Percentiles rank a stretch among this genome's conserved stretches.
Evolutionary conservation across 2,329 filamentous ascomycete genomes (phyloP).

Genomic region (Fusarium irregulare): DNA sequence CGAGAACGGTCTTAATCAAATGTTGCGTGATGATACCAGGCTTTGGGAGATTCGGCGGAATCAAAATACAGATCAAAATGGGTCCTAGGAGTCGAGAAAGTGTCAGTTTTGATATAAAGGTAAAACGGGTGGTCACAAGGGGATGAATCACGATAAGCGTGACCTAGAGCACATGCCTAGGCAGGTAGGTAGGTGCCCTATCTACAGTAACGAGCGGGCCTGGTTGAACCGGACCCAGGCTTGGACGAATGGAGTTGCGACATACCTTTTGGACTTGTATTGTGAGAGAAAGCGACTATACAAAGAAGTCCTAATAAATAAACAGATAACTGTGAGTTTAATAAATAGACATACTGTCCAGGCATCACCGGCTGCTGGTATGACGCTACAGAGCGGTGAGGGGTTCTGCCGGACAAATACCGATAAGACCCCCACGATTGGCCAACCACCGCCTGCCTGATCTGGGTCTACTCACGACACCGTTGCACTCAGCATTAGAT

Average conservation of each 20-base stretch:
- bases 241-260: not conserved
- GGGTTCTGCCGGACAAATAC: slow-evolving; percentile 44
- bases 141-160: slow-evolving; percentile 42
- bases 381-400: slow-evolving; percentile 46
- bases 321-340: not conserved
- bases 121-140: slow-evolving; percentile 30
- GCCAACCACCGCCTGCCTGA: slow-evolving; percentile 42
- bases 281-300: not conserved
- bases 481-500: slow-evolving; percentile 34
- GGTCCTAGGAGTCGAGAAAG: not conserved
- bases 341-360: slow-evolving; percentile 22
- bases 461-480: slow-evolving; percentile 40
- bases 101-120: not conserved
- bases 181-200: not conserved
- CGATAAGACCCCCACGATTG: slow-evolving; percentile 28
- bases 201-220: not conserved
- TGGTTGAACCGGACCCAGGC: not conserved
- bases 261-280: not conserved
- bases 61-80: not conserved
- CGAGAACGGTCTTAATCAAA: not conserved
- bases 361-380: slow-evolving; percentile 43
- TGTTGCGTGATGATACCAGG: not conserved
- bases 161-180: slow-evolving; percentile 41
- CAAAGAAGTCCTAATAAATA: slow-evolving; percentile 11
- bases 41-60: not conserved